A percentile compares a stretch with the other conserved stretches of the same genome.
Conservation (phyloP, 2,329 filamentous ascomycete species). For the Hirsutella minnesotensis region DNA sequence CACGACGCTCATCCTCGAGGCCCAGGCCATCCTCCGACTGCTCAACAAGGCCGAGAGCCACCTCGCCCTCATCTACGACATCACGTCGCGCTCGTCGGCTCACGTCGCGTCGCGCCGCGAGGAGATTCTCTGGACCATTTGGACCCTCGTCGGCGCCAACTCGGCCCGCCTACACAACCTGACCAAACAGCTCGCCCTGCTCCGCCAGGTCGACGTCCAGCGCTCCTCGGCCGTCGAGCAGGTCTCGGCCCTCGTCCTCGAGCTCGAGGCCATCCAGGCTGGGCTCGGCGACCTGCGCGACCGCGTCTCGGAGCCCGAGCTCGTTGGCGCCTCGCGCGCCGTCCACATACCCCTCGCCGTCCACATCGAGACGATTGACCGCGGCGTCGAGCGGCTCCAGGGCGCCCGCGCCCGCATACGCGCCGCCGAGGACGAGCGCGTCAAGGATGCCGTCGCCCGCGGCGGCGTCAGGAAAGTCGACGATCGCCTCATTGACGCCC, state of each 20-base stretch:
- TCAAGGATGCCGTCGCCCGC: conserved; percentile 38
- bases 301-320: conserved; percentile 53
- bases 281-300: conserved; percentile 62
- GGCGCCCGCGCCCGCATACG: conserved; percentile 47
- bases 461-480: conserved; percentile 28
- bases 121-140: conserved; percentile 57
- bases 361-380: conserved; percentile 64
- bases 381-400: conserved; percentile 61
- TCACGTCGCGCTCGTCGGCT: conserved; percentile 52
- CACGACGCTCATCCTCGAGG: conserved; percentile 53
- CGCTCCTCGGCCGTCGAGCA: conserved; percentile 54
- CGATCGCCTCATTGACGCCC: conserved; percentile 28
- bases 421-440: conserved; percentile 45
- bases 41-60: conserved; percentile 59
- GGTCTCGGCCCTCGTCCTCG: conserved; percentile 57
- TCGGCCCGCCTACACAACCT: conserved; percentile 46
- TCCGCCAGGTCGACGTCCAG: conserved; percentile 55
- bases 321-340: conserved; percentile 33
- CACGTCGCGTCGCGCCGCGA: conserved; percentile 47
- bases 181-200: conserved; percentile 49
- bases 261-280: conserved; percentile 61
- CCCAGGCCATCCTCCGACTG: conserved; percentile 52
- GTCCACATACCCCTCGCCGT: conserved; percentile 50
- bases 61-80: conserved; percentile 56
- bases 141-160: conserved; percentile 66